Conservation (phyloP, 2,329 filamentous ascomycete species). For the Aspergillus versicolor region DNA sequence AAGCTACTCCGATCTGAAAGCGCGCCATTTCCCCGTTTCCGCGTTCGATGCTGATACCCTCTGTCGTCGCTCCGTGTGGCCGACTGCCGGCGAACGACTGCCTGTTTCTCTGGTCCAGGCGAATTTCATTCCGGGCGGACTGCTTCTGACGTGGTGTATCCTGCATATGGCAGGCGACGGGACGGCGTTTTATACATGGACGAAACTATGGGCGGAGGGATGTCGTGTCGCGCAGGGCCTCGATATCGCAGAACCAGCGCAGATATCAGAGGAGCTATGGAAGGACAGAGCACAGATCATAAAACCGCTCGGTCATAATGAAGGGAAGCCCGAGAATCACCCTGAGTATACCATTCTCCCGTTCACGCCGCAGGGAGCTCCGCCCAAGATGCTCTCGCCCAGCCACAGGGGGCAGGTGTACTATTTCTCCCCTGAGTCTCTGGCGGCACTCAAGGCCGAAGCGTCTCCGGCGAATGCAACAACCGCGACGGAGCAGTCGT, state of each 20-base stretch:
- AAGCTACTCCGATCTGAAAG: conserved; percentile 6
- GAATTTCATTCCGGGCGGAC: conserved; percentile 51
- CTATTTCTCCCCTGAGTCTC: conserved; percentile 31
- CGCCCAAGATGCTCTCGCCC: conserved; percentile 33
- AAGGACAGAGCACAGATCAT: conserved; percentile 30
- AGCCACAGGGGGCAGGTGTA: conserved; percentile 35
- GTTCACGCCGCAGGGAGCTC: conserved; percentile 27
- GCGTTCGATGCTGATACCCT: conserved; percentile 50
- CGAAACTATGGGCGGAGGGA: conserved; percentile 38
- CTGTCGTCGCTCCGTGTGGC: conserved; percentile 22
- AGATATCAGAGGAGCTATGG: conserved; percentile 29
- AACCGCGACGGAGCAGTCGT: conserved; percentile 23
- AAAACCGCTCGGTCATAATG: conserved; percentile 29
- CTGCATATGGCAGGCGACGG: conserved; percentile 38
- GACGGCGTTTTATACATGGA: conserved; percentile 32
- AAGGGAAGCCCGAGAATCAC: conserved; percentile 28
- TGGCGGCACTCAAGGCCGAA: conserved; percentile 31
- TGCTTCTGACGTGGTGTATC: conserved; percentile 46
- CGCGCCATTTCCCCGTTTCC: conserved; percentile 45
- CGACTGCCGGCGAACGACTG: conserved; percentile 41
- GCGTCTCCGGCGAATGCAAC: conserved; percentile 29
- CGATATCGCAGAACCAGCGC: conserved; percentile 19
- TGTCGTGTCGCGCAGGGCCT: conserved; percentile 32
- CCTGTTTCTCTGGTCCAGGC: conserved; percentile 45
- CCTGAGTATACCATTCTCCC: conserved; percentile 33